These are phyloP conservation scores for Lignosus rhinocerotis DNA, from an alignment of 1,284 basidiomycete genomes.

Conservation along the genomic window DNA sequence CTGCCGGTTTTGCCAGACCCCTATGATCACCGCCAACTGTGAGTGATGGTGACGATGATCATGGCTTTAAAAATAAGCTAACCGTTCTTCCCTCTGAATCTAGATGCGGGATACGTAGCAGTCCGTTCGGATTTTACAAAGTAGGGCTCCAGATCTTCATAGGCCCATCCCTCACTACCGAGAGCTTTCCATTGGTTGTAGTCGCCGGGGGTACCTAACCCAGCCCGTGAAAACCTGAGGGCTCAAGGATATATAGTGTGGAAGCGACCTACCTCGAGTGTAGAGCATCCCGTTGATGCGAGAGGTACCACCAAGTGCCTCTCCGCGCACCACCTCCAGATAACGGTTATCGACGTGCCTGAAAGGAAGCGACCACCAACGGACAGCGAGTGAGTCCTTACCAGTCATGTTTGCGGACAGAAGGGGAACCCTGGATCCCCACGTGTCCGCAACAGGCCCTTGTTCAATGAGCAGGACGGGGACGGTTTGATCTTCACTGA, in stretches of 20 bases:
- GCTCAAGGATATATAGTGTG: neutral
- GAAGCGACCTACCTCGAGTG: constrained; percentile 29
- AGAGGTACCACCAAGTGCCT: constrained; percentile 43
- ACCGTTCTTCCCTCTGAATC: constrained; percentile 21
- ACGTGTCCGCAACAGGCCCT: constrained; percentile 35
- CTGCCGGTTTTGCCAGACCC: too few relatives aligned
- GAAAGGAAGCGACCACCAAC: constrained; percentile 22
- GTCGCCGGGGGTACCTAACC: constrained; percentile 28
- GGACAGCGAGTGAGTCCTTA: neutral
- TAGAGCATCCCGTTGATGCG: constrained; percentile 44
- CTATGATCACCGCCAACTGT: too few relatives aligned
- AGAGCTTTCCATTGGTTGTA: constrained; percentile 39
- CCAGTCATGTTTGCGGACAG: constrained; percentile 31
- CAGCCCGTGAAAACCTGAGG: neutral
- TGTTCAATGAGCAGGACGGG: constrained; percentile 37
- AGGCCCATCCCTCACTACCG: constrained; percentile 41
- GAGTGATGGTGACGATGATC: too few relatives aligned
- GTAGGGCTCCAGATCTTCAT: constrained; percentile 37
- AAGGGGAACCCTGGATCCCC: constrained; percentile 37
- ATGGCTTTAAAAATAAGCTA: neutral
- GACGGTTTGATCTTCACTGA: constrained; percentile 25
- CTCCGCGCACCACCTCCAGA: constrained; percentile 36
- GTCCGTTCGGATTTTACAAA: constrained; percentile 38
- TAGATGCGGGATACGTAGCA: neutral
- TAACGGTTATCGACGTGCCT: constrained; percentile 19